Evolutionary conservation across 352 stramenopile species (phyloP).

Genomic region (Pythium sukuiense): DNA sequence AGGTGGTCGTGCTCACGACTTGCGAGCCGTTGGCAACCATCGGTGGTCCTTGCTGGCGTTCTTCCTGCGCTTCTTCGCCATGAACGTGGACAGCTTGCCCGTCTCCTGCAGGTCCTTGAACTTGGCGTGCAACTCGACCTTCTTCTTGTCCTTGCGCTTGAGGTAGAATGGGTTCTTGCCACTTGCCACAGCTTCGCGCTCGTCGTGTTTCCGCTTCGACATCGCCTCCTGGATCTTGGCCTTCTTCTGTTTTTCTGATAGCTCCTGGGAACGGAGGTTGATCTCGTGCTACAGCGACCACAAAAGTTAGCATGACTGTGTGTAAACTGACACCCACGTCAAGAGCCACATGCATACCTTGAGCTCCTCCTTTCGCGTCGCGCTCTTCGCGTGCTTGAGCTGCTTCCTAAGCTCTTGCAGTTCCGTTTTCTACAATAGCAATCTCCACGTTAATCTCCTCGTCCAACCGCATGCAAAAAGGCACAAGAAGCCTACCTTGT

Average conservation of each 20-base stretch:
- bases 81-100: constrained; percentile 90
- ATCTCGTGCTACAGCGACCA: constrained; percentile 51
- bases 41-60: constrained; percentile 92
- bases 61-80: constrained; percentile 93
- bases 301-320: not conserved
- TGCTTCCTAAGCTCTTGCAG: constrained; percentile 85
- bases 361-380: constrained; percentile 68
- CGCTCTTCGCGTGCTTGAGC: constrained; percentile 66
- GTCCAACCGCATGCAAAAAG: too few relatives aligned
- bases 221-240: constrained; percentile 67
- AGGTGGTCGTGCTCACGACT: constrained; percentile 30
- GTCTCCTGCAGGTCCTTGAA: constrained; percentile 89
- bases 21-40: constrained; percentile 87
- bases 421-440: constrained; percentile 53
- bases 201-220: constrained; percentile 83
- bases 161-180: constrained; percentile 92
- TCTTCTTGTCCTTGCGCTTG: constrained; percentile 92
- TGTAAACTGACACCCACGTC: too few relatives aligned
- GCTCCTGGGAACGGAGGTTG: constrained; percentile 64
- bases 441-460: not conserved
- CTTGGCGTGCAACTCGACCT: constrained; percentile 87
- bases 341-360: constrained; percentile 42
- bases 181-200: constrained; percentile 85
- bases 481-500: constrained; percentile 46
- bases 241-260: constrained; percentile 74